phyloP scores from a whole-genome alignment of 2,329 filamentous ascomycete species.

The Penicillium sp. region DNA sequence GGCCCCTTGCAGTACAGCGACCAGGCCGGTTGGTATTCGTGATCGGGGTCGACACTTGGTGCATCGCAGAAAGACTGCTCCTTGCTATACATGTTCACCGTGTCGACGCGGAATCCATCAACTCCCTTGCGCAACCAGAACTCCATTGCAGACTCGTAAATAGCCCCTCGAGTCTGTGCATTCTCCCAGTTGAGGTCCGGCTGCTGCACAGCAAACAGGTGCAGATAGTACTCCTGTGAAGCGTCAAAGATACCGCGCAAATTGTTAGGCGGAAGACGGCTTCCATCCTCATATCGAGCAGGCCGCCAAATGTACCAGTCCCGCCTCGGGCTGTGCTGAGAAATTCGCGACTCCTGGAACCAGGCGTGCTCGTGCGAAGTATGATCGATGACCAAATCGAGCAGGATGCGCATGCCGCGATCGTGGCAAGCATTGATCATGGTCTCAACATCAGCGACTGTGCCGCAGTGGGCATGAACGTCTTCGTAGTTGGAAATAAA shows the following conservation, averaged over 20 bases:
- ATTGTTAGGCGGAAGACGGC: slow-evolving; percentile 64
- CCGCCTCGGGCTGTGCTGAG: slow-evolving; percentile 56
- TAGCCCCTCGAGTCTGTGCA: slow-evolving; percentile 56
- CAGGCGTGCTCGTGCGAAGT: slow-evolving; percentile 64
- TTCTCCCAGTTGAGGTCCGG: slow-evolving; percentile 79
- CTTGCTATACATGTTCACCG: slow-evolving; percentile 60
- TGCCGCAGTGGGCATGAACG: slow-evolving; percentile 59
- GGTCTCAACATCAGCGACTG: slow-evolving; percentile 55
- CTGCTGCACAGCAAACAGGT: slow-evolving; percentile 66
- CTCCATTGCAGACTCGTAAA: slow-evolving; percentile 63
- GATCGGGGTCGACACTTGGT: slow-evolving; percentile 48
- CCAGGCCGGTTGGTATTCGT: slow-evolving; percentile 49
- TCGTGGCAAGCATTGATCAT: slow-evolving; percentile 55
- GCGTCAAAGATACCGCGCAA: slow-evolving; percentile 62
- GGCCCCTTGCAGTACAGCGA: slow-evolving; percentile 64
- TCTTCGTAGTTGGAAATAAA: slow-evolving; percentile 58
- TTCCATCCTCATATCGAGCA: slow-evolving; percentile 51
- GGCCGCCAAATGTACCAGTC: slow-evolving; percentile 59
- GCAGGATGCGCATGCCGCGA: slow-evolving; percentile 61
- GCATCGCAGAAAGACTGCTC: slow-evolving; percentile 51
- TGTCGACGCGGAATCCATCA: slow-evolving; percentile 62
- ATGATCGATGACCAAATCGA: slow-evolving; percentile 71
- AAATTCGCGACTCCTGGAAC: slow-evolving; percentile 61
- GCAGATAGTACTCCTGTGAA: slow-evolving; percentile 67
- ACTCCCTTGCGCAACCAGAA: slow-evolving; percentile 72